Base-by-base conservation (phyloP, 306 rosid species). In the Prinsepia uniflora region DNA sequence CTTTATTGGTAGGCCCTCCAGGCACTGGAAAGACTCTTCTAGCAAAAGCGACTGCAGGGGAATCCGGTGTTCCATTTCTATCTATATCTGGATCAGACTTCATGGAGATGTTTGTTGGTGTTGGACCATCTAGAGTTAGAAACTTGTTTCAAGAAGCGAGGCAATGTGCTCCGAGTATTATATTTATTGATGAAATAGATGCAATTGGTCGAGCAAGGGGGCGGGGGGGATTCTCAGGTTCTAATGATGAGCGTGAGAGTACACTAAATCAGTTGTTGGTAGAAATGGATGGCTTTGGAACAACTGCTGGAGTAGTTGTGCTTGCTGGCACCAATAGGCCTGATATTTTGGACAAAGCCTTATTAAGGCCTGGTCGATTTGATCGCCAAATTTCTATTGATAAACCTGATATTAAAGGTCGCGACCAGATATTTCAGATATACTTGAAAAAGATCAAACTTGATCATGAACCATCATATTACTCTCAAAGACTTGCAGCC, bases 121-220 rank as follows among this genome's bases (percentile, higher is more conserved):
- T 94, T 73, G 98, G 98, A 70, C 91, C 98, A 6, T 94, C 98
- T 46, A 87, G 96, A 82, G 98, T 94, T 71, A 87, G 98, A 84
- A 94, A 87, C 81, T 86, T 94, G 82, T 94, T 94, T 83, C 96
- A 87, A 75, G 97, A 90, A 80, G 98, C 98, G 59, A 83, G 97
- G 81, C 91, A 94, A 70, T 86, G 95, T 81, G 92, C 98, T 78
- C 98, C 98, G 44, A 90, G 98, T 84, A 94, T 94, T 66, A 47
- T 94, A 64, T 90, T 94, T 82, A 94, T 94, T 71, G 98, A 94
- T 76, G 98, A 94, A 81, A 94, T 94, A 73, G 98, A 94, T 80
- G 96, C 98, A 55, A 90, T 94, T 83, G 98, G 98, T 74, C 86
- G 98, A 67, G 94, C 97, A 74, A 90, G 98, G 83, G 98, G 98